Base-by-base conservation (phyloP, 1,284 basidiomycete genomes). In the Papiliotrema laurentii region DNA sequence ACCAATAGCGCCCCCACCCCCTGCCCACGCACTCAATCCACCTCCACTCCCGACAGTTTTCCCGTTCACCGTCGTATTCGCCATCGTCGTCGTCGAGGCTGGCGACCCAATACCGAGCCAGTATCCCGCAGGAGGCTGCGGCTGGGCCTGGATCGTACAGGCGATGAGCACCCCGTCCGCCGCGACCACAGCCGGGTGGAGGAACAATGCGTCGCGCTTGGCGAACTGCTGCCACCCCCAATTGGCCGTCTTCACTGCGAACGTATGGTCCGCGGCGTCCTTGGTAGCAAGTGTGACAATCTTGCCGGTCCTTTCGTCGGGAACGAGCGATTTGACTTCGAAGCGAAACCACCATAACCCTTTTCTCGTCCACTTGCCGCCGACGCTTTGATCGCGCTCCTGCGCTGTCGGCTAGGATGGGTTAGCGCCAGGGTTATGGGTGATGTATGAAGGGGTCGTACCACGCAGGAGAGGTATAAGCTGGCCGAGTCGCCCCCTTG, bases 151-250 rank as follows among this genome's bases (percentile, higher is more conserved):
- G 62, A 92, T 89, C 13, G 81, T 86, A 62, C 89, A 92, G 19
- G 83, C 78, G 49, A 92, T 84, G 41, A 87, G 68, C 60, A 91
- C 84, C 0, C 81, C 80, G 59, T 91, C 76, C 14, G 66, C 51
- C 27, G 59, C 68, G 51, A 80, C 80, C 24, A 85, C 82, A 2
- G 74, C 63, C 19, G 75, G 75, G 11, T 83, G 78, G 60, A 83
- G 84, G 69, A 83, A 91, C 9, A 90, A 81, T 16, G 73, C 69
- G 51, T 90, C 86, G 55, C 89, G 78, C 44, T 81, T 81, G 24
- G 86, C 83, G 69, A 91, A 92, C 63, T 63, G 74, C 50, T 79
- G 84, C 85, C 85, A 87, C 69, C 87, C 87, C 86, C 87, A 88
- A 64, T 89, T 88, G 36, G 84, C 83, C 4, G 86, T 87, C 75